phyloP scores from a whole-genome alignment of 2,329 filamentous ascomycete genomes.

The Lecanicillium sp. region DNA sequence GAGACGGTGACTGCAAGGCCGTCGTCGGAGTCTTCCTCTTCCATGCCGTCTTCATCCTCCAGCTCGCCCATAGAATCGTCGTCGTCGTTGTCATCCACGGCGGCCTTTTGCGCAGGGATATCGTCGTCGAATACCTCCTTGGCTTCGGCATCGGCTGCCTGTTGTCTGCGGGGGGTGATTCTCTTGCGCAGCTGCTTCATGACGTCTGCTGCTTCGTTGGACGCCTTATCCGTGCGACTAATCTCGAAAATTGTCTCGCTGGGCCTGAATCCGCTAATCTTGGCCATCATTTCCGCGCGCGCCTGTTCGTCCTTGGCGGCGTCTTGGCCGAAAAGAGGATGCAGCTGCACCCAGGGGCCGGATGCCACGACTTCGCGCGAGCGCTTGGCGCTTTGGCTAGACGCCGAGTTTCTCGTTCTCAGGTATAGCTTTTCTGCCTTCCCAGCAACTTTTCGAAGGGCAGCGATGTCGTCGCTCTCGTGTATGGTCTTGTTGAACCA shows the following conservation, averaged over 20 bases:
- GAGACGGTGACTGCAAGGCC: constrained; percentile 68
- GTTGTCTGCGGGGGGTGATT: constrained; percentile 53
- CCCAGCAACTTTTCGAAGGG: constrained; percentile 64
- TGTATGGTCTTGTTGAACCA: constrained; percentile 74
- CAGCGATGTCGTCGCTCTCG: constrained; percentile 67
- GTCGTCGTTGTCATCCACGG: constrained; percentile 25
- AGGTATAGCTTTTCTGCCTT: constrained; percentile 94
- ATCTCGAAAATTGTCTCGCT: constrained; percentile 97
- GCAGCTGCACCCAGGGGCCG: constrained; percentile 65
- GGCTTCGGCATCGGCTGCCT: constrained; percentile 32
- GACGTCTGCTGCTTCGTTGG: constrained; percentile 63
- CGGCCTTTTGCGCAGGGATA: no score
- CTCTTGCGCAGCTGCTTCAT: constrained; percentile 67
- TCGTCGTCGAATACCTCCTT: constrained; percentile 23
- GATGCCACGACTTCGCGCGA: constrained; percentile 70
- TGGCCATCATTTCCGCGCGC: constrained; percentile 78
- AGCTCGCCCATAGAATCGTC: constrained; percentile 22
- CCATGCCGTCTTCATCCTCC: constrained; percentile 29
- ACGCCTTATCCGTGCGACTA: constrained; percentile 62
- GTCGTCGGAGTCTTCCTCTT: constrained; percentile 35
- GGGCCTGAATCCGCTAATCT: constrained; percentile 82
- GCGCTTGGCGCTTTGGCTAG: constrained; percentile 81
- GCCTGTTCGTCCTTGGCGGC: constrained; percentile 61
- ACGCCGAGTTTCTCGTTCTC: constrained; percentile 83
- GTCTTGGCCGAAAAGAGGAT: constrained; percentile 72